These are phyloP conservation scores for Colletotrichum sp. DNA, from an alignment of 2,329 filamentous ascomycete species.

Conservation along the genomic window DNA sequence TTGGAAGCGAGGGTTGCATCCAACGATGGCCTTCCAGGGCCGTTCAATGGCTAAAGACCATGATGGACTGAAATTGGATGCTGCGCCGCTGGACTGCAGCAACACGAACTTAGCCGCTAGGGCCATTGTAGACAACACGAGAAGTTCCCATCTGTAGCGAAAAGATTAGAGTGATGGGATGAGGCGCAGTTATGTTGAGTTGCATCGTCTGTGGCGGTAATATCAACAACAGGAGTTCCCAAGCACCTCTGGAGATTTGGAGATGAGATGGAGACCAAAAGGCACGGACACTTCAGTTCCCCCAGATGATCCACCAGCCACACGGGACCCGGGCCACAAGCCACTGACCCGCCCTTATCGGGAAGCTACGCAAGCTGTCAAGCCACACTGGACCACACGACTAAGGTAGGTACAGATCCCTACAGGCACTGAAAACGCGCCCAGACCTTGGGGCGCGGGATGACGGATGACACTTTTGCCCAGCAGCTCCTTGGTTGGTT, in stretches of 20 bases:
- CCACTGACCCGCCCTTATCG: background rate
- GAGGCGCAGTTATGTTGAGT: too few relatives aligned
- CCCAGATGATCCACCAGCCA: background rate
- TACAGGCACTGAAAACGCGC: background rate
- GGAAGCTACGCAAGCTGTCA: background rate
- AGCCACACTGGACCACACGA: background rate
- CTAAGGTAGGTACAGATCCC: background rate
- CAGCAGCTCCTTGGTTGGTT: background rate
- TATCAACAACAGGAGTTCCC: background rate
- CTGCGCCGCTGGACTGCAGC: slow-evolving; percentile 4
- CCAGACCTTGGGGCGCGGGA: background rate
- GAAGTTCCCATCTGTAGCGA: background rate
- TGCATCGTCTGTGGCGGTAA: background rate
- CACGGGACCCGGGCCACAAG: background rate
- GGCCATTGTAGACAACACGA: background rate
- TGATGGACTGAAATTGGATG: background rate
- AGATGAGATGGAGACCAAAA: background rate
- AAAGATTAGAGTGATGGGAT: background rate
- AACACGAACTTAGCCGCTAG: background rate
- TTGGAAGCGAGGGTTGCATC: background rate
- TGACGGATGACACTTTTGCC: background rate
- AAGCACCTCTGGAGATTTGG: background rate
- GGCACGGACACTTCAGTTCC: background rate
- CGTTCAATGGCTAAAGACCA: background rate
- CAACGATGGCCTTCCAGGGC: background rate